Base-by-base conservation (phyloP, 441 rosid species). In the Arabidopsis lyrata region DNA sequence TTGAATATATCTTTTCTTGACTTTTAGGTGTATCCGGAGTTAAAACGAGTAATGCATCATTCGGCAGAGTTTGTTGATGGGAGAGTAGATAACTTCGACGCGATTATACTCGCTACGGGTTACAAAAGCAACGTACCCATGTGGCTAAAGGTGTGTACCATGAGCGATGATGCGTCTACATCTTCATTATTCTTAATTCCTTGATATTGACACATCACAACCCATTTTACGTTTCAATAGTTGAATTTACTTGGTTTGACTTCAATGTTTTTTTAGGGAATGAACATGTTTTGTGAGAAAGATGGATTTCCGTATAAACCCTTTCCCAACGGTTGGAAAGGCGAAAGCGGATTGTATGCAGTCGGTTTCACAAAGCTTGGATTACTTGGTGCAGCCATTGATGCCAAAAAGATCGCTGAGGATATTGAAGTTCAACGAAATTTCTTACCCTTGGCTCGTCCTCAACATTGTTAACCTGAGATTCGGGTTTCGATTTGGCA, bases 281-380 rank as follows among this genome's bases (percentile, higher is more conserved):
- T 69, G 2, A 77, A 74, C 8, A 78, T 92, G 91, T 90, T 90
- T 58, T 78, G 86, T 5, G 81, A 85, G 82, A 81, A 84, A 68
- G 87, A 88, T 73, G 96, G 97, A 9, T 63, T 90, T 68, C 91
- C 92, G 1, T 44, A 65, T 49, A 76, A 80, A 64, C 78, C 88
- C 35, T 89, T 88, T 72, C 91, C 94, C n/a, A 76, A 86, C n/a
- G 92, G 86, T 47, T 92, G 97, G 97, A 92, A 86, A 86, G 96
- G 97, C 2, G 84, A 83, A 56, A 66, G 73, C 48, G 96, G 97
- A n/a, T 55, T 92, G 72, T 92, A 88, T 56, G 88, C 96, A 0
- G 91, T 87, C 8, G 97, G 97, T n/a, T 92, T 92, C 71, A 81
- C 88, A 14, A 85, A 86, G 59, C 87, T 89, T 50, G 97, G 97